Evolutionary conservation across 202 grass and related monocot genomes (phyloP), one percentile per base, ranked within the genome.

Genomic region (Schoenoplectus triqueter): DNA sequence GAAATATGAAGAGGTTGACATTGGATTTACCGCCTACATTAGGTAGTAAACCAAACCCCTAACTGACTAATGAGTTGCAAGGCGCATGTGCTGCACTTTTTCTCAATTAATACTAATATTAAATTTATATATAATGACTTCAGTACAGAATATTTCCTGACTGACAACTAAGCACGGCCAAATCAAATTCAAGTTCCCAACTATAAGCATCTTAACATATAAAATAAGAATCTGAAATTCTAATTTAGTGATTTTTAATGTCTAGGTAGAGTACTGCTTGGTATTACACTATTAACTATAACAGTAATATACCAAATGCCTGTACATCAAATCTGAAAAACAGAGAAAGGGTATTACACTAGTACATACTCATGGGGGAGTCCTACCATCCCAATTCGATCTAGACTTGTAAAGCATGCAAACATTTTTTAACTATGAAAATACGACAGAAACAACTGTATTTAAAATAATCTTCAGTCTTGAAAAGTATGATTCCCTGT

Each of bases 101-200:
- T 78, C 52, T 59, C 54, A 78, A 31, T 42, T 8, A 17, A 78
- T 78, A 76, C 55, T 76, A 76, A 76, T 56, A 55, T 6, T 14
- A 14, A 56, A 14, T 7, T 39, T 75, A 39, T 52, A 56, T 39
- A 13, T 75, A 31, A 48, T 41, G 20, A n/a, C 21, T 78, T 60
- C n/a, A 59, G 54, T 54, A 41, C 74, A 78, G 74, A 6, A 78
- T 78, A 78, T 78, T 78, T 54, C 54, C 54, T 61, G 14, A 44
- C 20, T 44, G 54, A 78, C 74, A 78, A 60, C 74, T 60, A 78
- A 39, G 54, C 54, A 55, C 13, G 14, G 22, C 14, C 54, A 60
- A 60, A 60, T 55, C 22, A 78, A 51, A 39, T 78, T 44, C 15
- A 17, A 61, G 55, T 78, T 78, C 21, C 74, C 11, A 78, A 78